Evolutionary conservation across 805 yeast genomes (phyloP), one percentile per base, ranked within the genome.

Genomic region (Priceomyces carsonii): DNA sequence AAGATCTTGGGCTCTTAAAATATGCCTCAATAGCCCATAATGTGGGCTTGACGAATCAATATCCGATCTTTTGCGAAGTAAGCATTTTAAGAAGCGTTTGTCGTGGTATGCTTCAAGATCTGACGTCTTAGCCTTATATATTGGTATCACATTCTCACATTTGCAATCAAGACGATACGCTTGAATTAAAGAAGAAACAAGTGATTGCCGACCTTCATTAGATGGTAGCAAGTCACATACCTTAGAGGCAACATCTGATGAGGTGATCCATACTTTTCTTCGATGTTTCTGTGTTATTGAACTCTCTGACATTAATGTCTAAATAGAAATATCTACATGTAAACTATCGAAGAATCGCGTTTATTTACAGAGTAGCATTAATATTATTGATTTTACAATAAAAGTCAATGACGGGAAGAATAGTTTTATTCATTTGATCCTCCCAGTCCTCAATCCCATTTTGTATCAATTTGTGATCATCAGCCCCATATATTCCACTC

Each of bases 41-140:
- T 35, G 15, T 5, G 29, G 28, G 8, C 10, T 14, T 18, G 32
- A 44, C 31, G 44, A 48, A 32, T 48, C 49, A 20, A 47, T 18
- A 43, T 41, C 23, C 8, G 29, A 12, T 33, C 62, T 38, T 9
- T 39, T 38, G 26, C 47, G 47, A 23, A 77, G 46, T n/a, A 82
- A 47, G 7, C 50, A 47, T 5, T 61, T 50, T 1, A 79, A 57
- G 45, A 62, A 81, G 2, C 47, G 50, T 2, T 39, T 35, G 20
- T 73, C 74, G 47, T 82, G 90, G 47, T 77, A 82, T 19, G 55
- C 56, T 2, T 50, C 32, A 6, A 82, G 42, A 3, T 79, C 80
- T 2, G 49, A 42, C 24, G 42, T 43, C 0, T 59, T 45, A 1
- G 73, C 69, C 28, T 35, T 31, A 6, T 43, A 25, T 20, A 50